Base-by-base conservation (phyloP, 257 asterid species). In the Echium plantagineum region DNA sequence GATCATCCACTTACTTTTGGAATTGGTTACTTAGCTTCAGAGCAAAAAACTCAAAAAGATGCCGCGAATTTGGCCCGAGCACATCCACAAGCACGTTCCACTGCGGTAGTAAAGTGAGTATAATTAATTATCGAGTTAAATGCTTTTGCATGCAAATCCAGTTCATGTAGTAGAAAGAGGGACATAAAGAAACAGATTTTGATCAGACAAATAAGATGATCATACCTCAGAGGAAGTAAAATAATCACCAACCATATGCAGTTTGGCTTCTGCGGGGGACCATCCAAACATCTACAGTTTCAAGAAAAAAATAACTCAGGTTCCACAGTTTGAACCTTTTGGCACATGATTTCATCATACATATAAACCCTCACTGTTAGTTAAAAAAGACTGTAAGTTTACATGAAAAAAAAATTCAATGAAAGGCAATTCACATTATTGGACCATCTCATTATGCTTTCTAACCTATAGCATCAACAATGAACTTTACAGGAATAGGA, bases 231-330 rank as follows among this genome's bases (percentile, higher is more conserved):
- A 69, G 52, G 69, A 86, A 70, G 77, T 88, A 75, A 80, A 91
- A 75, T 83, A 88, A 69, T 84, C 84, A 42, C 53, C 72, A 70
- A 85, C 86, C 93, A 88, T 82, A 74, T 91, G 98, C 85, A 91
- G 71, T 68, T 88, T 79, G 53, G 94, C 98, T 77, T 88, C 94
- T 58, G 85, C 83, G 8, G 88, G 94, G 62, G 90, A 85, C 98
- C 98, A 91, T 63, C 94, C 98, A 79, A 91, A 85, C 28, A 80
- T 79, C 96, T 90, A 84, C 59, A 80, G 63, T 72, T 69, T 64
- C 38, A 63, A 52, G 56, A 65, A 65, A 18, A 18, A 57, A 42
- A 54, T 63, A 55, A 9, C 22, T 28, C 59, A 59, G 60, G 65
- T 17, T 53, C 24, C 60, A 51, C 61, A 57, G 21, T 62, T 60